Base-by-base conservation (phyloP, 805 yeast species). In the Kazachstania africana region DNA sequence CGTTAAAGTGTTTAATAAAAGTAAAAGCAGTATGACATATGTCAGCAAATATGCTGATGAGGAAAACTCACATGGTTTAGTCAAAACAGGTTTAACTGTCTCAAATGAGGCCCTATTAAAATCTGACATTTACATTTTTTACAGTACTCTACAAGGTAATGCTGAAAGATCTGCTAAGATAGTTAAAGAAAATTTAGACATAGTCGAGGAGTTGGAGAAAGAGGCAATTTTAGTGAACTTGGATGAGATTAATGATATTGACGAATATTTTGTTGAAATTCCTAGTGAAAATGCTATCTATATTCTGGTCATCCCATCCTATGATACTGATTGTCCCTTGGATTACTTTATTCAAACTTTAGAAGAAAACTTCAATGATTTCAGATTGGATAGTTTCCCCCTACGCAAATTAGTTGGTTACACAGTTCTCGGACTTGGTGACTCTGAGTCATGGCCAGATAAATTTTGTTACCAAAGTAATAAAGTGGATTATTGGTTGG, bases 301-400 rank as follows among this genome's bases (percentile, higher is more conserved):
- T 46, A 50, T 87, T 23, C 41, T 85, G 36, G 82, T 85, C 12
- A 62, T 85, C 20, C 96, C 96, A 2, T 83, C 95, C 0, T 85
- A 85, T 50, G 95, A 84, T 42, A 80, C 87, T 0, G 96, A 85
- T 53, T 81, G 93, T 1, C 95, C 96, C 10, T 66, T 87, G 20
- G 96, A 85, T 54, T 87, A 74, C 49, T 83, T 84, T 53, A 60
- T 85, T 35, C 93, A 82, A 45, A 75, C 81, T 27, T 62, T 85
- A 42, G 66, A 72, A 39, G 95, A 85, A 34, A 83, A 93, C 2
- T 72, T 72, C 38, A 77, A 78, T 38, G 96, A 85, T 53, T 83
- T 83, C 60, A 66, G 95, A 42, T 70, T 85, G 21, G 94, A 84
- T 48, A 81, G 81, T 38, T 75, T 72, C 41, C 95, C 95, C 3